Evolutionary conservation across 2,329 filamentous ascomycete genomes (phyloP), one percentile per base, ranked within the genome.

Genomic region (Pseudocercospora ulei): DNA sequence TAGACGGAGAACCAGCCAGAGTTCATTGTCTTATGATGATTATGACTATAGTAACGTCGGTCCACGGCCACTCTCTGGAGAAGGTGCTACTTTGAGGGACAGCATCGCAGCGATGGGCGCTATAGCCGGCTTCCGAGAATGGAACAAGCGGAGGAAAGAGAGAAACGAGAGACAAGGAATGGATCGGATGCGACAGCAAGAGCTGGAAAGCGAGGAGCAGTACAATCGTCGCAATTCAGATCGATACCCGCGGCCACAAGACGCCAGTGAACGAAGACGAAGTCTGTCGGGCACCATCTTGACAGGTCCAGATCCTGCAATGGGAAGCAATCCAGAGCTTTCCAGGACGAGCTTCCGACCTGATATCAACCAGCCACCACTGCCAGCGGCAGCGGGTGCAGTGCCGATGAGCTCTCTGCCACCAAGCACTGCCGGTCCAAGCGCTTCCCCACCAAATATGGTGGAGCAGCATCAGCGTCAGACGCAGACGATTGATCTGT

Each of bases 161-260:
- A 73, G 49, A 58, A 75, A 58, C 39, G 73, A 78, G 39, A 68
- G 77, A 48, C 70, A 75, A 37, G 72, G 75, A 13, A 72, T 82
- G 3, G 72, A 71, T 35, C 66, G 66, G 28, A 59, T 71, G 41
- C 65, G 65, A 37, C 64, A 62, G 44, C 68, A 67, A 44, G 63
- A 67, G 7, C 59, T 66, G n/a, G 56, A 65, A 13, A 62, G 65
- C n/a, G 59, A 60, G 17, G 54, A 58, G 24, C 49, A 57, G n/a
- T 60, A 54, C 46, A 59, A 59, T 29, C 54, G 56, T 7, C 55
- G 56, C 11, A 54, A 52, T 20, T 54, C 53, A 1, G 39, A 45
- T 27, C 49, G 51, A 26, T 58, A 58, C 35, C 55, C 53, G 8
- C 46, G 48, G 16, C 46, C 50, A 17, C 50, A 53, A 30, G 52